Evolutionary conservation across 2,329 filamentous ascomycete species (phyloP), one percentile per base, ranked within the genome.

Genomic region (Colletotrichum sp.): DNA sequence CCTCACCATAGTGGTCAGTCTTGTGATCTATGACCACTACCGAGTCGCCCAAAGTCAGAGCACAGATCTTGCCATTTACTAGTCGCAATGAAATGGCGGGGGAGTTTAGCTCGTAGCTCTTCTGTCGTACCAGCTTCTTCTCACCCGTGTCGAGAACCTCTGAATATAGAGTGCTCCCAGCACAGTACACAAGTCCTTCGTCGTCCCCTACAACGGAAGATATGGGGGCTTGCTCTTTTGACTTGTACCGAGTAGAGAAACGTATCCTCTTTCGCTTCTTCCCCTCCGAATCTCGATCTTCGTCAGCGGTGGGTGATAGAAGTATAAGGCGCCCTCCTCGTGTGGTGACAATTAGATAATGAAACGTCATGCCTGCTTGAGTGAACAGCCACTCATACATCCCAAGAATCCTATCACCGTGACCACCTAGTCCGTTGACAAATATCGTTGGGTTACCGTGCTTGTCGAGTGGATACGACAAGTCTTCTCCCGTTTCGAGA

Each of bases 341-440:
- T 1, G 90, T 91, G 6, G 90, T 88, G 13, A 94, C 88, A 16
- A 95, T 87, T 36, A 95, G 86, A 80, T 92, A 93, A 3, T 90
- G 87, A 82, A 93, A 94, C 0, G 84, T 87, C 71, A 89, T 90
- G n/a, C 86, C 87, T 48, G 90, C 87, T 71, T 90, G 90, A 36
- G 86, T 83, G 76, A 90, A 91, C 7, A 87, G 82, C 94, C 94
- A 96, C 76, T 94, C 92, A 2, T 89, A 82, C 9, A 96, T 82
- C 2, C 90, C 88, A 58, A 91, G 87, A 2, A 96, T 89, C 52
- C 87, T 88, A 77, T 94, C 92, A 1, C 89, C 89, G 1, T 83
- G 77, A 60, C 90, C 87, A 2, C 90, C 90, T 18, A 95, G 84
- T 5, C 89, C 89, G 18, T 87, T 88, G 34, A 93, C 89, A 72